phyloP scores from a whole-genome alignment of 257 asterid species.

The Salvia miltiorrhiza region DNA sequence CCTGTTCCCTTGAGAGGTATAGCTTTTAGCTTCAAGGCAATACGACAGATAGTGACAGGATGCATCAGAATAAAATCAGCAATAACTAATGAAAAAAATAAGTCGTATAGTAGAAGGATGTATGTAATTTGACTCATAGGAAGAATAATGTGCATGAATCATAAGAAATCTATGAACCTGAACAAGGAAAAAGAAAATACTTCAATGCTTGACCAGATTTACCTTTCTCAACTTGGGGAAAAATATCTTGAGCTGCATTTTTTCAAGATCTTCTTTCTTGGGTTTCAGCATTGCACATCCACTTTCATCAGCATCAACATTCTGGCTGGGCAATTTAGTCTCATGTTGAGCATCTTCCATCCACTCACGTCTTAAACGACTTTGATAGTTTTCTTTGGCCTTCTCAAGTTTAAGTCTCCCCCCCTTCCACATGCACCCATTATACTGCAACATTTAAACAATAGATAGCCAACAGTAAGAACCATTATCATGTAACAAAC shows the following conservation, averaged over 20 bases:
- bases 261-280: slow-evolving; percentile 39
- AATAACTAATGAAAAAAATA: neutral
- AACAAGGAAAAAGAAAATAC: neutral
- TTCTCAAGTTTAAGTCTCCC: slow-evolving; percentile 86
- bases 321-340: slow-evolving; percentile 26
- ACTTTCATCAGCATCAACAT: slow-evolving; percentile 32
- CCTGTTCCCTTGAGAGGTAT: slow-evolving; percentile 83
- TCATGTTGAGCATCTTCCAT: slow-evolving; percentile 57
- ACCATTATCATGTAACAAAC: neutral
- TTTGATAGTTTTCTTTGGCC: slow-evolving; percentile 72
- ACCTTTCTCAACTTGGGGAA: slow-evolving; percentile 88
- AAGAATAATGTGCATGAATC: neutral
- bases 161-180: neutral
- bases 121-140: neutral
- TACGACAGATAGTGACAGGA: slow-evolving; percentile 10
- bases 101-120: neutral
- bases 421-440: slow-evolving; percentile 95
- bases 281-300: slow-evolving; percentile 30
- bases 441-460: slow-evolving; percentile 53
- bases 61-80: slow-evolving; percentile 18
- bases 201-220: neutral
- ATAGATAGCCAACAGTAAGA: slow-evolving; percentile 13
- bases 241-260: slow-evolving; percentile 55
- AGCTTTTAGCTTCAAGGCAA: slow-evolving; percentile 55
- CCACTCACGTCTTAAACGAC: slow-evolving; percentile 69